Evolutionary conservation across 73 alveolate genomes (phyloP), one percentile per base, ranked within the genome.

Genomic region (Durusdinium trenchii): DNA sequence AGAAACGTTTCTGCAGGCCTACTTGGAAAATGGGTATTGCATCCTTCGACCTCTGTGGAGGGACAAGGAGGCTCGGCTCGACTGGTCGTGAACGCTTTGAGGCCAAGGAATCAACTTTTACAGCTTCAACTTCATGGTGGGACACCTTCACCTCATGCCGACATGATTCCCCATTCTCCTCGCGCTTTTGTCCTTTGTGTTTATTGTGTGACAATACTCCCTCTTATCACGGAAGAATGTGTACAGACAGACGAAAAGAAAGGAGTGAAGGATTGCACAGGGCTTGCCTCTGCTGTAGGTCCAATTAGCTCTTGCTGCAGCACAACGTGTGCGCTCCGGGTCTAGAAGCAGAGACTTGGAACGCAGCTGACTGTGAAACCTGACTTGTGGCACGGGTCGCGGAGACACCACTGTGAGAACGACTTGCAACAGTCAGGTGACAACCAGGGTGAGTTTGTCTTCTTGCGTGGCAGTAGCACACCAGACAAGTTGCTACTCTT

Each of bases 381-480:
- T n/a, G n/a, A n/a, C n/a, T n/a, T n/a, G n/a, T n/a, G n/a, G n/a
- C n/a, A n/a, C n/a, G n/a, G n/a, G n/a, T n/a, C n/a, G n/a, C n/a
- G n/a, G n/a, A n/a, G n/a, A n/a, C n/a, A n/a, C n/a, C n/a, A n/a
- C n/a, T n/a, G n/a, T n/a, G n/a, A n/a, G n/a, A n/a, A n/a, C n/a
- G n/a, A n/a, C n/a, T n/a, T n/a, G n/a, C n/a, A n/a, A n/a, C n/a
- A n/a, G n/a, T n/a, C n/a, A 67, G 81, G 81, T 43, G 81, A 67
- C 3, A 43, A 43, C 45, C n/a, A 67, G 81, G 81, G 81, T 26
- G 81, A 67, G 81, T 67, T 67, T 67, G 81, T 67, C 81, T 67
- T 67, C 81, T 67, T 67, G 42, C 81, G 81, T 43, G 81, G 81
- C 81, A 67, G 81, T 43, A 67, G 81, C 81, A 67, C 81, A 30